These are phyloP conservation scores for Neocucurbitaria cava DNA, from an alignment of 2,329 filamentous ascomycete species.

Conservation along the genomic window DNA sequence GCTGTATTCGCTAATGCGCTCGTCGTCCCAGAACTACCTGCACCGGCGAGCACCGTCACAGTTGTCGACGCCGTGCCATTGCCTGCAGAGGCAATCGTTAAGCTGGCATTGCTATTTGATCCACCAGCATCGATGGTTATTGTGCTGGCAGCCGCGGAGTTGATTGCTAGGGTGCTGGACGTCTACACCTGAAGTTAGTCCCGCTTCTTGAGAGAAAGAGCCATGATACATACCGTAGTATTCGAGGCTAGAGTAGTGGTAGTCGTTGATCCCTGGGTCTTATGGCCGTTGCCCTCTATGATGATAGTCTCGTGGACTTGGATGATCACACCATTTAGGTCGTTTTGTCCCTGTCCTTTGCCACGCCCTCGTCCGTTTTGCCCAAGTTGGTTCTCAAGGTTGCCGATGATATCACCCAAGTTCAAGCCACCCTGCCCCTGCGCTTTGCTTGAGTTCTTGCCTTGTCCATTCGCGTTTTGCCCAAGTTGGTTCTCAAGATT, in stretches of 20 bases:
- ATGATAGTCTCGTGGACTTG: slow-evolving; percentile 15
- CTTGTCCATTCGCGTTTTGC: no score
- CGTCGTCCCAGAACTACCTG: slow-evolving; percentile 5
- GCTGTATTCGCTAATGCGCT: slow-evolving; percentile 10
- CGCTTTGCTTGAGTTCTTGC: slow-evolving; percentile 13
- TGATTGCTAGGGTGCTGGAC: slow-evolving; percentile 18
- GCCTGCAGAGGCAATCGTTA: slow-evolving; percentile 7
- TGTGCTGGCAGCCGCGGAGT: slow-evolving; percentile 24
- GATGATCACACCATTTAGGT: slow-evolving; percentile 6
- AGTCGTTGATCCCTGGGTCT: slow-evolving; percentile 9
- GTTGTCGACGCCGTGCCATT: not conserved
- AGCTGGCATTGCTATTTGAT: slow-evolving; percentile 4
- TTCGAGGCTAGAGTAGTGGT: slow-evolving; percentile 9
- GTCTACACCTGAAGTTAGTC: not conserved
- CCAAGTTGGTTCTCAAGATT: slow-evolving; percentile 14
- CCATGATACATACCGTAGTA: slow-evolving; percentile 19
- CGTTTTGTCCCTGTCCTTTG: slow-evolving; percentile 8
- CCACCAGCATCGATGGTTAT: slow-evolving; percentile 27
- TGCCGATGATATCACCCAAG: slow-evolving; percentile 10
- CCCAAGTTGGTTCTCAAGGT: slow-evolving; percentile 14
- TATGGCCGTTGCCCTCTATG: slow-evolving; percentile 11
- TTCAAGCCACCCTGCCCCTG: slow-evolving; percentile 11
- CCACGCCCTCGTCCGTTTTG: slow-evolving; percentile 15
- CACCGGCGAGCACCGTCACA: slow-evolving; percentile 27
- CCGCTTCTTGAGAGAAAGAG: not conserved